These are phyloP conservation scores for Fusarium tuaranense DNA, from an alignment of 2,329 filamentous ascomycete species.

Conservation along the genomic window DNA sequence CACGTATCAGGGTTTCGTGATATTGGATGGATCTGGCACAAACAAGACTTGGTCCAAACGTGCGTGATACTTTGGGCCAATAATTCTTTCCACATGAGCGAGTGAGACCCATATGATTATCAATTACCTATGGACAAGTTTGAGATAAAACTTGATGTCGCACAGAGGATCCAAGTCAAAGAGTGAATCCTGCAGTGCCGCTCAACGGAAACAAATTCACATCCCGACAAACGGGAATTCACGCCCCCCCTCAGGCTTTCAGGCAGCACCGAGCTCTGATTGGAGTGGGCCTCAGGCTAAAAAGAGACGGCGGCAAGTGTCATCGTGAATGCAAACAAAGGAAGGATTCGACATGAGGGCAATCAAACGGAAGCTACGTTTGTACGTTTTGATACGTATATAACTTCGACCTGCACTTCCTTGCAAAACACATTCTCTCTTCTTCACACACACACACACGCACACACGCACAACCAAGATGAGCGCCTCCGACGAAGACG, in stretches of 20 bases:
- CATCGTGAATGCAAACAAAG: background rate
- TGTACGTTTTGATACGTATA: background rate
- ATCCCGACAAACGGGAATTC: background rate
- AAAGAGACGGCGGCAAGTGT: background rate
- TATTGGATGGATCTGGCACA: background rate
- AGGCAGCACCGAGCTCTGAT: background rate
- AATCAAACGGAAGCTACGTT: background rate
- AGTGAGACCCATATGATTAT: background rate
- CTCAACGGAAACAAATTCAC: background rate
- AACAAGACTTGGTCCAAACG: background rate
- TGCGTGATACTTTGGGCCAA: background rate
- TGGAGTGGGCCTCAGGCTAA: background rate
- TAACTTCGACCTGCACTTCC: background rate
- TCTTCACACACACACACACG: background rate
- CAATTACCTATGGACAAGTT: background rate
- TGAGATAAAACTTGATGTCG: background rate
- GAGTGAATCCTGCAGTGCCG: background rate
- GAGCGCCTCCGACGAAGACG: rapidly evolving
- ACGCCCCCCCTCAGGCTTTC: background rate
- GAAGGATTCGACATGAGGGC: background rate
- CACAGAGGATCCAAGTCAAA: background rate
- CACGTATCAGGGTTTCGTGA: too few relatives aligned
- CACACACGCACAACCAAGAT: background rate
- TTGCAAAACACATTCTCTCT: background rate
- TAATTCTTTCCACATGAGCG: background rate